Evolutionary conservation across 2,329 filamentous ascomycete species (phyloP), one percentile per base, ranked within the genome.

Genomic region (Fusarium musae): DNA sequence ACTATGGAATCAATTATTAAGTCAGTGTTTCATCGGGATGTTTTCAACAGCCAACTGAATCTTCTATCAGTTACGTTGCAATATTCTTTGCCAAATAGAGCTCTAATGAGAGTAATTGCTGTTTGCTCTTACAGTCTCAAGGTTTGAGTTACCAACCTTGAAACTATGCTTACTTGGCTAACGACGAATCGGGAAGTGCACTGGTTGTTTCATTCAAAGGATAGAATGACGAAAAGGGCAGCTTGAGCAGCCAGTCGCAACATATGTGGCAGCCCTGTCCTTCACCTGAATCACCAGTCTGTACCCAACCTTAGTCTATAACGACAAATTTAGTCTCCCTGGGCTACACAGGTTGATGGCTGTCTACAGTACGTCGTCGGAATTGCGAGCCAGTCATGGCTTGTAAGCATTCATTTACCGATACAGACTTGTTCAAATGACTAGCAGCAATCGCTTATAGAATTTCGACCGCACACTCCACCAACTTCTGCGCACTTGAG

Each of bases 251-350:
- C 59, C 56, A 70, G 57, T 65, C 47, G 47, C 47, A 59, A 59
- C 66, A 62, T 17, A 19, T 26, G 6, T 39, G 26, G 16, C 23
- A 23, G 28, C 44, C 23, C 36, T 54, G 58, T 66, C 28, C 21
- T 65, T 70, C 72, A 77, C 75, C 75, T 77, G 70, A 74, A 77
- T 63, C 58, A 75, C 68, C 64, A 57, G 72, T 59, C 43, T 62
- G 19, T 15, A 52, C 37, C 26, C 52, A 21, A 30, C 21, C 57
- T 59, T 23, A 9, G 30, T n/a, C 21, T 34, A 21, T 11, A 46
- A 44, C 52, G 43, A 28, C 23, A 30, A 50, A 34, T 39, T 26
- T 49, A 37, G 36, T 39, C 50, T 26, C 34, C 34, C 16, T 13
- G 16, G 46, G 21, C 36, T 37, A 42, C 49, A 39, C 19, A 30